phyloP scores from a whole-genome alignment of 2,329 filamentous ascomycete species.

The Arthrobotrys iridis region DNA sequence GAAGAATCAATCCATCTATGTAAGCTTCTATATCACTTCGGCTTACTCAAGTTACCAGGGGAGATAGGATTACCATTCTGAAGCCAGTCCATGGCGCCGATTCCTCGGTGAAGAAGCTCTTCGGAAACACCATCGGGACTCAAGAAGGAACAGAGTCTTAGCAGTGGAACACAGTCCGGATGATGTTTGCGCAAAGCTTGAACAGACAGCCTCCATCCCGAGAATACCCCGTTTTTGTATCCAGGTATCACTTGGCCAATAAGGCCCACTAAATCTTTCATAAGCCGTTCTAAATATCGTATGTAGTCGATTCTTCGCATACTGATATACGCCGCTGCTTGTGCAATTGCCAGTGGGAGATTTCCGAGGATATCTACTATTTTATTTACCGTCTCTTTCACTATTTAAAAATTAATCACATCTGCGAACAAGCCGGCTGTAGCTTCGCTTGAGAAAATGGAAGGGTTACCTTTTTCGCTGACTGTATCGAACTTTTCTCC shows the following conservation, averaged over 20 bases:
- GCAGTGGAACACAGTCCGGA: conserved; percentile 2
- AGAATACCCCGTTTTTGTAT: conserved; percentile 20
- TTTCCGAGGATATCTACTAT: conserved; percentile 41
- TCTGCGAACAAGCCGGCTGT: neutral
- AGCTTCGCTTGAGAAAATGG: no score
- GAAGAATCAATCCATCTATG: neutral
- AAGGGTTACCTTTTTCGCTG: neutral
- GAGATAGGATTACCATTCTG: neutral
- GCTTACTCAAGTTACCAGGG: neutral
- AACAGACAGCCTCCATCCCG: conserved; percentile 29
- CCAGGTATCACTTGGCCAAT: neutral
- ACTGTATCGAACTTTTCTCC: conserved; percentile 21
- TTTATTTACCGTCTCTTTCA: conserved; percentile 19
- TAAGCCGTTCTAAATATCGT: conserved; percentile 14
- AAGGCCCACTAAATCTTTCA: neutral
- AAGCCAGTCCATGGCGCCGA: conserved; percentile 14
- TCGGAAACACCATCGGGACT: conserved; percentile 24
- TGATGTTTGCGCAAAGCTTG: neutral
- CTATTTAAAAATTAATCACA: neutral
- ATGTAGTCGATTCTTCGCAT: neutral
- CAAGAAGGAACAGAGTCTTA: conserved; percentile 33
- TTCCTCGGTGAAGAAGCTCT: conserved; percentile 7
- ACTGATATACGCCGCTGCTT: conserved; percentile 42
- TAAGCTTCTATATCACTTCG: neutral
- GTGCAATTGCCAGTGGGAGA: conserved; percentile 51